Conservation (phyloP, 331 rosid genomes). For the Pyracantha coccinea region DNA sequence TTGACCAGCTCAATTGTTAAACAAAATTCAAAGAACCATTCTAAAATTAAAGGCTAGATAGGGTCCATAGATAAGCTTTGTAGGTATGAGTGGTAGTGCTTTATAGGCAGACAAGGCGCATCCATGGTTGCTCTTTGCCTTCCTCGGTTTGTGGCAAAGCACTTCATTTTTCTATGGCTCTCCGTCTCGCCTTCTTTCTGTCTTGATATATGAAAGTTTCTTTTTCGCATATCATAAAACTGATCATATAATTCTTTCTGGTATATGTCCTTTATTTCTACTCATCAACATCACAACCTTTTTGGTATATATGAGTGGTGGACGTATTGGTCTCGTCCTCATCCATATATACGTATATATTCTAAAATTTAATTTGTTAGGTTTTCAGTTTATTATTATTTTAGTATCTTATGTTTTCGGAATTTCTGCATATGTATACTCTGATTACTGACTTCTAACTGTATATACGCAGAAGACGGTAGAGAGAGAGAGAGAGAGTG, state of each 20-base stretch:
- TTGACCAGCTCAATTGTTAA: neutral
- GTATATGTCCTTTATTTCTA: neutral
- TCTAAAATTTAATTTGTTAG: too few relatives aligned
- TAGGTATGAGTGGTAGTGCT: conserved; percentile 45
- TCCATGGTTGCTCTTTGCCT: conserved; percentile 22
- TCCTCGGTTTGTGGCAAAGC: conserved; percentile 41
- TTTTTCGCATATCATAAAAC: neutral
- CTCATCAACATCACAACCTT: conserved; percentile 52
- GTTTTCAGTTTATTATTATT: too few relatives aligned
- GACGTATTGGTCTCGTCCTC: conserved; percentile 12
- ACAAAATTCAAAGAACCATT: neutral
- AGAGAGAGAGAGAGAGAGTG: too few relatives aligned
- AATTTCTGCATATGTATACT: too few relatives aligned
- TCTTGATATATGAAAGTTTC: neutral
- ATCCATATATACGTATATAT: neutral
- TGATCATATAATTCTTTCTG: too few relatives aligned
- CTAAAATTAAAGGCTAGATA: neutral
- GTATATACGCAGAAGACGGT: neutral
- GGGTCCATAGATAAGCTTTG: conserved; percentile 29
- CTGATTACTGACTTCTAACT: too few relatives aligned
- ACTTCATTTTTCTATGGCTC: conserved; percentile 7
- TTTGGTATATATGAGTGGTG: conserved; percentile 22
- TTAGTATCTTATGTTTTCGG: neutral
- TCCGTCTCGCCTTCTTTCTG: neutral
- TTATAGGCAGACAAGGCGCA: conserved; percentile 54